These are phyloP conservation scores for Boletus subcaerulescens DNA, from an alignment of 768 basidiomycete genomes.

Conservation along the genomic window DNA sequence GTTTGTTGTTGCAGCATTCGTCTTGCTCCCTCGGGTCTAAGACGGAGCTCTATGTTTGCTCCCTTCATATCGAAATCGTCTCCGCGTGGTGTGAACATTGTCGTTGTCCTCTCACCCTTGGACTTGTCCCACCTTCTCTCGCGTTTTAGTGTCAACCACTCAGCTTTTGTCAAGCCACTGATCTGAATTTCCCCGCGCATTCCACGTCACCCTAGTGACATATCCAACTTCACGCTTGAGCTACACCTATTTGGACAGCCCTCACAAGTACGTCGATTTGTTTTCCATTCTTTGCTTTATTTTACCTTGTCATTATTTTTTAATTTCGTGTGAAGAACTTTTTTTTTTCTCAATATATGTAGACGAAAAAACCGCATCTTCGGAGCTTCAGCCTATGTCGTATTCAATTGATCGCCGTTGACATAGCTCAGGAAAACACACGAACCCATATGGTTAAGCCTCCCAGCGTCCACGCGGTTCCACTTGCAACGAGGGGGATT, in stretches of 20 bases:
- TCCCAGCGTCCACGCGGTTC: conserved; percentile 25
- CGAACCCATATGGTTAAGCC: conserved; percentile 30
- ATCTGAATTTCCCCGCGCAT: not conserved
- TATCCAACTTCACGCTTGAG: conserved; percentile 1
- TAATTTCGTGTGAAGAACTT: conserved; percentile 19
- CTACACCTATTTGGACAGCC: conserved; percentile 5
- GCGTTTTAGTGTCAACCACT: conserved; percentile 21
- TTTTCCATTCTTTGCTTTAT: conserved; percentile 20
- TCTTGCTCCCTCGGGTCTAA: conserved; percentile 29
- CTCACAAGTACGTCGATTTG: conserved; percentile 4
- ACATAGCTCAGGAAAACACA: conserved; percentile 31
- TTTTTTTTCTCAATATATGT: not conserved
- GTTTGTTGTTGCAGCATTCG: conserved; percentile 14
- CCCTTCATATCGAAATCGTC: conserved; percentile 26
- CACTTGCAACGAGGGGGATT: conserved; percentile 17
- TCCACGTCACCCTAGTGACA: conserved; percentile 8
- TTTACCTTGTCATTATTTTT: conserved; percentile 13
- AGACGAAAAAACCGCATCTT: conserved; percentile 10
- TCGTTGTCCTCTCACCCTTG: conserved; percentile 12
- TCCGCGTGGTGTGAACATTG: conserved; percentile 17
- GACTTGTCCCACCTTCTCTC: conserved; percentile 20
- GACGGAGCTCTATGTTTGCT: conserved; percentile 28
- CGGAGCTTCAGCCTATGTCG: conserved; percentile 31
- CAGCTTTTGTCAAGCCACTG: not conserved
- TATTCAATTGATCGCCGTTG: conserved; percentile 36